Conservation (phyloP, 1,139 yeast genomes). For the Pichia sp. region DNA sequence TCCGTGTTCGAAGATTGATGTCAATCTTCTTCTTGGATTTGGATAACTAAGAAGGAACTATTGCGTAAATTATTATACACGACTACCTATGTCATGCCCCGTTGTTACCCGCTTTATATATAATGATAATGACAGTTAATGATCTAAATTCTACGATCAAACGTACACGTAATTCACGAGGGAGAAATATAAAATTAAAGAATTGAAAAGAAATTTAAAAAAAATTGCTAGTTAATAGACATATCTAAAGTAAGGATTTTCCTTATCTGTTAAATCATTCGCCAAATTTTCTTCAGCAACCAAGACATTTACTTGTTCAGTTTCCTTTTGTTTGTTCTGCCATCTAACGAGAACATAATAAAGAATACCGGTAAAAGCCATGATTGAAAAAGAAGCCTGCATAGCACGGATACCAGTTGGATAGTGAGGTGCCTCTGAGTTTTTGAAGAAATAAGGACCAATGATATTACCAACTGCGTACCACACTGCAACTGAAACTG, state of each 20-base stretch:
- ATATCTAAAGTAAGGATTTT: neutral
- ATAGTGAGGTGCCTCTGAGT: constrained; percentile 46
- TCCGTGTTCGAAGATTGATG: no score
- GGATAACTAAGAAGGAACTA: no score
- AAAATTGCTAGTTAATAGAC: neutral
- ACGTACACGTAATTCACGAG: no score
- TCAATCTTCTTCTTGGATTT: no score
- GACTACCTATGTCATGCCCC: no score
- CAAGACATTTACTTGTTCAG: neutral
- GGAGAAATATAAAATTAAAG: no score
- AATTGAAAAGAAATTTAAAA: no score
- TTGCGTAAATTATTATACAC: no score
- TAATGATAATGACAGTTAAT: no score
- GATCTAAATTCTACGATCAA: no score
- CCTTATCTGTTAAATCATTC: constrained; percentile 1
- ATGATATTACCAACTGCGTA: constrained; percentile 55
- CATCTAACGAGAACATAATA: constrained; percentile 6
- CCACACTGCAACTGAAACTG: constrained; percentile 47
- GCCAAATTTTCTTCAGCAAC: neutral
- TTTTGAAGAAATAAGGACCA: constrained; percentile 63
- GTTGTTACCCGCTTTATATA: no score
- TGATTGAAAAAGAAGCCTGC: constrained; percentile 28
- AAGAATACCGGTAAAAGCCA: constrained; percentile 28
- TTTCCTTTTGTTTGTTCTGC: constrained; percentile 1
- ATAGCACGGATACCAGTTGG: constrained; percentile 42